Base-by-base conservation (phyloP, 1,284 basidiomycete genomes). In the Apiotrichum brassicae region DNA sequence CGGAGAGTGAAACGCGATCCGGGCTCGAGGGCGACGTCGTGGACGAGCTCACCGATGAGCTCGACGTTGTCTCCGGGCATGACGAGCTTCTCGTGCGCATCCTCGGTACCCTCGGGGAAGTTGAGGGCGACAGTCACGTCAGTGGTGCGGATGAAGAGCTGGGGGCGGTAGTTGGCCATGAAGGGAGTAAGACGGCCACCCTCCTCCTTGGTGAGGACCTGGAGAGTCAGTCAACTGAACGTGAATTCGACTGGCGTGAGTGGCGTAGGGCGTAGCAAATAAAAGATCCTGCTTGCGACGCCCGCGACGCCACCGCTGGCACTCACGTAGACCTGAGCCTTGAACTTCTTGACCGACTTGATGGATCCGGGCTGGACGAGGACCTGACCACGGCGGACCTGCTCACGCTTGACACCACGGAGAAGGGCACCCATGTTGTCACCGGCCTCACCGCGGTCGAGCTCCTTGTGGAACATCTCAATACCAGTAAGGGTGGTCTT, bases 381-480 rank as follows among this genome's bases (percentile, higher is more conserved):
- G 56, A 98, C 87, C 74, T 94, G 90, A 43, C 95, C 95, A 65
- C 95, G 87, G 62, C 82, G 81, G 70, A 99, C 77, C 75, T 98
- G 92, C 73, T 98, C 95, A 62, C 94, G 86, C 79, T 97, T 97
- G 73, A 97, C 78, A 74, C 95, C 93, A 76, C 95, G 90, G 48
- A 99, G 84, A 41, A 99, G 79, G 53, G 87, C 89, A 65, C 95
- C 95, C 91, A 97, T 97, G 80, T 98, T 98, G 77, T 99, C 95
- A 70, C 95, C 95, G 60, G 95, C 94, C 75, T 97, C 90, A 58
- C 91, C 94, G 54, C 92, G 83, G 49, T 98, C 95, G 56, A 99
- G 82, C 77, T 99, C 95, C 80, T 97, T 97, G 81, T 97, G 93
- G 85, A 98, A 98, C 89, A 97, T 97, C 76, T 98, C 94, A 68